Base-by-base conservation (phyloP, 2,329 filamentous ascomycete species). In the Fusarium chlamydosporum region DNA sequence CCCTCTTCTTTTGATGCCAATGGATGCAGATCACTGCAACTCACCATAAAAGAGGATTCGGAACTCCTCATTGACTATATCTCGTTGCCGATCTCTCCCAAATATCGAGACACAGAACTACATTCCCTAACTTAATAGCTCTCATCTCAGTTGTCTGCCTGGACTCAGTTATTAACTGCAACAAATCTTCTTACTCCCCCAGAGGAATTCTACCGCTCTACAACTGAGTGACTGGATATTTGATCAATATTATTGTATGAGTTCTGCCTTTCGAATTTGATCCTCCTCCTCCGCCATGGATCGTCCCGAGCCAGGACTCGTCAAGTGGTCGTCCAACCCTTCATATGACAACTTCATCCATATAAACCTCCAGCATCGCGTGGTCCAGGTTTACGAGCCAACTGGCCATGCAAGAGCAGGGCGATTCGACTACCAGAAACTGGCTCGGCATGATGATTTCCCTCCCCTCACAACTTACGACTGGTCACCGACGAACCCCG, bases 261-360 rank as follows among this genome's bases (percentile, higher is more conserved):
- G 15, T 37, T 34, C 15, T 42, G 23, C 40, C 6, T 26, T 33
- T 7, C 37, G 43, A 55, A 40, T 52, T 27, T 53, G 46, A 59
- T 20, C 43, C 50, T 42, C 43, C 50, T 42, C 45, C 33, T 59
- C 72, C 43, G 78, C 70, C 56, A 86, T 88, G 85, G 86, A 89
- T 70, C 84, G 87, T 46, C 85, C 86, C 3, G 87, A 89, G 70
- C 85, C 86, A 12, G 89, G 89, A 27, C 83, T 91, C 59, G 85
- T 91, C 74, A 88, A 88, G 74, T 91, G 89, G 89, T 90, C 88
- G 23, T 86, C 88, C 50, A 88, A 87, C 65, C 81, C 85, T 18
- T 79, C 80, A 13, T 80, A 84, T 63, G 85, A 90, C 74, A 87
- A 84, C 55, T 91, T 91, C 70, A 82, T 91, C 55, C 87, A 89